These are phyloP conservation scores for Fusarium equiseti DNA, from an alignment of 2,329 filamentous ascomycete species.

Conservation along the genomic window DNA sequence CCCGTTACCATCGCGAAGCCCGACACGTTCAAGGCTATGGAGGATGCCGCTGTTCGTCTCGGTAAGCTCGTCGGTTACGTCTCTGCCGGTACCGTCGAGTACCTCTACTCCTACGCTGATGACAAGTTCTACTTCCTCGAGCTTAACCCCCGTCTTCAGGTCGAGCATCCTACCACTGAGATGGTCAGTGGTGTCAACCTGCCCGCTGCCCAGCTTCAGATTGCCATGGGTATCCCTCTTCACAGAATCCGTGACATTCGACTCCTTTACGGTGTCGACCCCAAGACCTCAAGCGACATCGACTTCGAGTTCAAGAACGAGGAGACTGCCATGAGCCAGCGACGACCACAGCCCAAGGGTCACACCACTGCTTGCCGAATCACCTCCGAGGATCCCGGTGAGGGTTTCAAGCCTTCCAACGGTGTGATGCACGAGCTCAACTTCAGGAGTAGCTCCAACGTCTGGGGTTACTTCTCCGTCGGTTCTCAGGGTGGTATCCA, in stretches of 20 bases:
- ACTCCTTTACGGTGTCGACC: slow-evolving; percentile 94
- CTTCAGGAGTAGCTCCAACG: slow-evolving; percentile 98
- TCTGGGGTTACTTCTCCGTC: slow-evolving; percentile 99
- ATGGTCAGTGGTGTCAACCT: slow-evolving; percentile 99
- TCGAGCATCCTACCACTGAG: slow-evolving; percentile 98
- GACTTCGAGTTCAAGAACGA: slow-evolving; percentile 96
- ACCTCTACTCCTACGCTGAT: slow-evolving; percentile 96
- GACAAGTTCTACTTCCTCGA: slow-evolving; percentile 99
- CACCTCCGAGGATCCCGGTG: slow-evolving; percentile 97
- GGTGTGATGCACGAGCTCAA: slow-evolving; percentile 99
- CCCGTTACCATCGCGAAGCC: slow-evolving; percentile 95
- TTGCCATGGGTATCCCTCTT: slow-evolving; percentile 97
- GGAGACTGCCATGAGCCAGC: slow-evolving; percentile 84
- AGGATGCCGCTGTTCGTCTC: slow-evolving; percentile 93
- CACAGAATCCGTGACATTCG: slow-evolving; percentile 97
- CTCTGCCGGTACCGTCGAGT: slow-evolving; percentile 98
- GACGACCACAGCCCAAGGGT: slow-evolving; percentile 91
- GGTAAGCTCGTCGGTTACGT: slow-evolving; percentile 97
- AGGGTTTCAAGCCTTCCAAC: slow-evolving; percentile 99
- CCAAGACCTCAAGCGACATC: slow-evolving; percentile 85
- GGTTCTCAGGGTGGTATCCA: slow-evolving; percentile 96
- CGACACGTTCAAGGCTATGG: slow-evolving; percentile 94
- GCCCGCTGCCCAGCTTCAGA: slow-evolving; percentile 95
- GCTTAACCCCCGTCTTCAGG: slow-evolving; percentile 97
- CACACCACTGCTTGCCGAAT: slow-evolving; percentile 99